Percentiles rank a stretch among this genome's conserved stretches.
These are phyloP conservation scores for Amaranthus hypochondriacus DNA, from an alignment of 148 eudicot genomes.

Conservation along the genomic window DNA sequence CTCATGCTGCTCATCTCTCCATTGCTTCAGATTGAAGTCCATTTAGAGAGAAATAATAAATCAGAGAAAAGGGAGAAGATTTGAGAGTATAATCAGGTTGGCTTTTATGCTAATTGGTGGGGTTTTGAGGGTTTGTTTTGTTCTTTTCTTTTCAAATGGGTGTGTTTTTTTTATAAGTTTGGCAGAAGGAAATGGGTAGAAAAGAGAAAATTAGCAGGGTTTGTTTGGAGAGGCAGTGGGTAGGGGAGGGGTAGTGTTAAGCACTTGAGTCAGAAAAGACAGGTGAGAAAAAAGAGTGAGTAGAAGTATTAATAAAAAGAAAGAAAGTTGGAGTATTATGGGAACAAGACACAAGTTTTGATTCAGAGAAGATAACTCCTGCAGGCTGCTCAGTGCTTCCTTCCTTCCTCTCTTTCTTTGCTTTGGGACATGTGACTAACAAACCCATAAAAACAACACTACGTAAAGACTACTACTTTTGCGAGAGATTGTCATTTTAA, in stretches of 20 bases:
- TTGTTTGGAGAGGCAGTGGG: slow-evolving; percentile 5
- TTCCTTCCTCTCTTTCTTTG: neutral
- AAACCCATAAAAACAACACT: neutral
- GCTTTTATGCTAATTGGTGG: slow-evolving; percentile 23
- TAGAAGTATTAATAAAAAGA: neutral
- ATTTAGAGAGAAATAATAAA: slow-evolving; percentile 27
- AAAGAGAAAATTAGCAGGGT: slow-evolving; percentile 13
- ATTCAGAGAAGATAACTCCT: slow-evolving; percentile 20
- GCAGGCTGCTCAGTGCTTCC: slow-evolving; percentile 10
- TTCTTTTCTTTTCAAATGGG: neutral
- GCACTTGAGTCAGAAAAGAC: slow-evolving; percentile 20
- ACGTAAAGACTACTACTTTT: neutral
- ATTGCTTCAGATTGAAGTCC: slow-evolving; percentile 79
- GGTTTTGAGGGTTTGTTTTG: slow-evolving; percentile 11
- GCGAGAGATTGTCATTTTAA: neutral
- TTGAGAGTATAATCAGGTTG: slow-evolving; percentile 4
- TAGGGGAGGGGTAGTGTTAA: too few relatives aligned
- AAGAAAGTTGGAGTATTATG: neutral
- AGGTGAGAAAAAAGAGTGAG: slow-evolving; percentile 12
- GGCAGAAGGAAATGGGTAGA: slow-evolving; percentile 12
- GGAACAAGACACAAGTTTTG: neutral
- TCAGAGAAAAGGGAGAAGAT: slow-evolving; percentile 15
- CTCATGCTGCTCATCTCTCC: slow-evolving; percentile 54
- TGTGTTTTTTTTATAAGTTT: slow-evolving; percentile 21
- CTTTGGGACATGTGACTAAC: slow-evolving; percentile 13